phyloP scores from a whole-genome alignment of 1,139 yeast genomes.

The Kurtzmaniella quercitrusa region DNA sequence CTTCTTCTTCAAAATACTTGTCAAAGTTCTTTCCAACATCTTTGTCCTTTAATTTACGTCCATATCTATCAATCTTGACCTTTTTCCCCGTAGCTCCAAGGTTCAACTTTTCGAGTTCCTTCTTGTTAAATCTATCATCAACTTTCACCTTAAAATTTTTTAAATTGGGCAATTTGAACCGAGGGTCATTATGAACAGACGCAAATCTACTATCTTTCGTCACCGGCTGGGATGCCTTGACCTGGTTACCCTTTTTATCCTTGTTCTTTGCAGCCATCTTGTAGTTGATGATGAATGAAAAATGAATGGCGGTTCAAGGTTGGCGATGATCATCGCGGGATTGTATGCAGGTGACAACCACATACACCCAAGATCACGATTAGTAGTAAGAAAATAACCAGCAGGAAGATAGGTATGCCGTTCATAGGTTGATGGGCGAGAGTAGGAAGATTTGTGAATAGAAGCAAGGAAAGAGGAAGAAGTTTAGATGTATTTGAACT shows the following conservation, averaged over 20 bases:
- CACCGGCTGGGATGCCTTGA: conserved; percentile 21
- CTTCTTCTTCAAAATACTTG: conserved; percentile 58
- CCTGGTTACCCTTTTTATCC: conserved; percentile 1
- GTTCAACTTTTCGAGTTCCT: conserved; percentile 61
- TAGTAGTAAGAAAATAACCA: no score
- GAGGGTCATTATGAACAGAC: conserved; percentile 79
- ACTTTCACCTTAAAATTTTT: conserved; percentile 72
- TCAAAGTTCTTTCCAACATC: conserved; percentile 46
- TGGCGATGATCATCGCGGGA: not conserved
- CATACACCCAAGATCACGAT: no score
- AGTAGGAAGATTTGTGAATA: no score
- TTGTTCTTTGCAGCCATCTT: not conserved
- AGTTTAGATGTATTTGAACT: no score
- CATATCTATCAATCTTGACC: conserved; percentile 79
- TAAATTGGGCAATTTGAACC: conserved; percentile 72
- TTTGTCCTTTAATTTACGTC: conserved; percentile 57
- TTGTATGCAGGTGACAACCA: not conserved
- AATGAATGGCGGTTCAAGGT: not conserved
- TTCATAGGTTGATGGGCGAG: no score
- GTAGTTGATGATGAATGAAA: not conserved
- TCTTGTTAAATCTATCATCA: conserved; percentile 79
- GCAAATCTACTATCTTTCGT: conserved; percentile 73
- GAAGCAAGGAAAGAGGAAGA: no score
- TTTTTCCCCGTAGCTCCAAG: conserved; percentile 43
- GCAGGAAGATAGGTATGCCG: no score